Conservation (phyloP, 2,329 filamentous ascomycete genomes). For the Westerdykella sp. region DNA sequence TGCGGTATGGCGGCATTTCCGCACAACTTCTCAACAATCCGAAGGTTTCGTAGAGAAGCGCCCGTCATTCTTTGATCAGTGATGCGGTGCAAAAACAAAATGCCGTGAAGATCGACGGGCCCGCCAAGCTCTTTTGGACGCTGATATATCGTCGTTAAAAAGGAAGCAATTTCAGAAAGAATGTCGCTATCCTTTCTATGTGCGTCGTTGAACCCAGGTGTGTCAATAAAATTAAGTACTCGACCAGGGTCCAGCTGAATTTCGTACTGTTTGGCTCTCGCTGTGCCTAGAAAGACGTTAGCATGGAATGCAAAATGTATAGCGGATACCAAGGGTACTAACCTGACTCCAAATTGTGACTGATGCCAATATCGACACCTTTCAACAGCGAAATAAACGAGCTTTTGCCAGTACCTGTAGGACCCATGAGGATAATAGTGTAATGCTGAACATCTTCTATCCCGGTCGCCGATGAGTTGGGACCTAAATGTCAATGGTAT, state of each 20-base stretch:
- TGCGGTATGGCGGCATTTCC: conserved; percentile 38
- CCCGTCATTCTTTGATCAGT: conserved; percentile 39
- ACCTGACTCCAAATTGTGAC: conserved; percentile 20
- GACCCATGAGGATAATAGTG: conserved; percentile 37
- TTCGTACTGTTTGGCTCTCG: conserved; percentile 1
- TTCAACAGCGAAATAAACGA: conserved; percentile 28
- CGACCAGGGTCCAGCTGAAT: background rate
- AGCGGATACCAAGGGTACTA: conserved; percentile 5
- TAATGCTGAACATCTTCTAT: background rate
- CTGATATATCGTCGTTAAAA: conserved; percentile 40
- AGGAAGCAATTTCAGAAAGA: conserved; percentile 38
- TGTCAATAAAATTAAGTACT: conserved; percentile 36
- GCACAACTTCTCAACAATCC: conserved; percentile 43
- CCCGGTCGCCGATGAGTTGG: background rate
- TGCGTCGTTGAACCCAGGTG: conserved; percentile 46
- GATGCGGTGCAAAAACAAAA: conserved; percentile 46
- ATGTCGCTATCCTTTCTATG: conserved; percentile 41
- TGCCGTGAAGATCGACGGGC: conserved; percentile 35
- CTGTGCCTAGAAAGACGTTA: conserved; percentile 3
- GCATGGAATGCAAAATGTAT: background rate
- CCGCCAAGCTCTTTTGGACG: conserved; percentile 38
- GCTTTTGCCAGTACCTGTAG: conserved; percentile 40
- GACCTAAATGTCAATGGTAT: background rate
- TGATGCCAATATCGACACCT: conserved; percentile 15
- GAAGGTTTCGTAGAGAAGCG: conserved; percentile 37